Percentiles rank a stretch among this genome's conserved stretches.
These are phyloP conservation scores for Dalbergia cultrata DNA, from an alignment of 306 rosid species.

Conservation along the genomic window DNA sequence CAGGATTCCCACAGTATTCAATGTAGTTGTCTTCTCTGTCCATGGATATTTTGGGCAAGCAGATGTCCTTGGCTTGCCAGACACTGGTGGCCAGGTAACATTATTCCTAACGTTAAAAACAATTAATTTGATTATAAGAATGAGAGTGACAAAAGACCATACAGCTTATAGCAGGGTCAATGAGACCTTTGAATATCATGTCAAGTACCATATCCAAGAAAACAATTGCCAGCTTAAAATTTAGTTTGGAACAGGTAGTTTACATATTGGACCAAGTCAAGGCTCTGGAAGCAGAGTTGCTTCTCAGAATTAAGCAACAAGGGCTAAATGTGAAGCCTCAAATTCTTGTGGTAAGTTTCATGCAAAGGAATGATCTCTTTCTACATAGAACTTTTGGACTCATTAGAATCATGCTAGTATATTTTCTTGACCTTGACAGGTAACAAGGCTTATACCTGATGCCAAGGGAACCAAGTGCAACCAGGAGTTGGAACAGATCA, in stretches of 20 bases:
- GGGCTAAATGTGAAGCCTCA: constrained; percentile 83
- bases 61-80: constrained; percentile 94
- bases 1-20: constrained; percentile 73
- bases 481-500: constrained; percentile 72
- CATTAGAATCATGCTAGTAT: constrained; percentile 14
- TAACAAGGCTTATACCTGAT: constrained; percentile 85
- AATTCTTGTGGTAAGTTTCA: constrained; percentile 76
- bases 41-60: constrained; percentile 97
- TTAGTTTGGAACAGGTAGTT: constrained; percentile 66
- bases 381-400: not conserved
- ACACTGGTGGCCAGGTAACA: constrained; percentile 90
- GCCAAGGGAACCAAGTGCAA: constrained; percentile 89
- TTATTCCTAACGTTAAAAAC: not conserved
- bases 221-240: not conserved
- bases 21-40: constrained; percentile 74
- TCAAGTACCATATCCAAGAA: not conserved
- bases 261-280: constrained; percentile 95
- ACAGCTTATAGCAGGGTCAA: constrained; percentile 7
- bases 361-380: constrained; percentile 1
- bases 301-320: constrained; percentile 73
- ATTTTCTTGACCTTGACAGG: constrained; percentile 52
- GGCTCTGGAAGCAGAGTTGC: constrained; percentile 85
- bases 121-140: constrained; percentile 19
- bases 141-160: not conserved
- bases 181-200: not conserved